Evolutionary conservation across 805 yeast genomes (phyloP), one percentile per base, ranked within the genome.

Genomic region (Yarrowia osloensis): DNA sequence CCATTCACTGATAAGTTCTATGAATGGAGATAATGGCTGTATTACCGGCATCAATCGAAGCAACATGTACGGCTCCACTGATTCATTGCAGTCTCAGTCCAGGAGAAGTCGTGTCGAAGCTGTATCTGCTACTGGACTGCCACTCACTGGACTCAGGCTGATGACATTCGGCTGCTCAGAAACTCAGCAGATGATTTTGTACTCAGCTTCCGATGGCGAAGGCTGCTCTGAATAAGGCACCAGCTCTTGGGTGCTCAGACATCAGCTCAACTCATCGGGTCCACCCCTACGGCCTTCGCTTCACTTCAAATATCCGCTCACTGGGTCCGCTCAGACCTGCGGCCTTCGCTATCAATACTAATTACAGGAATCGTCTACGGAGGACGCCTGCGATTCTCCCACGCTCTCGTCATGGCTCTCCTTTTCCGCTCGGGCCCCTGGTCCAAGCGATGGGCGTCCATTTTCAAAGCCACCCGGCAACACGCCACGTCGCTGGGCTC

Each of bases 321-420:
- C 15, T 13, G n/a, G 49, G 29, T 44, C 49, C 47, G 28, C 24
- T 40, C 46, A 19, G 26, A 40, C 46, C 26, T 39, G 19, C 24
- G 46, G 46, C 26, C 46, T 19, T 40, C 46, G 11, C 26, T 40
- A n/a, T 8, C 46, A 24, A 26, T 22, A 7, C 66, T 61, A 61
- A 61, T 39, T 4, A n/a, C 42, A 70, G 87, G 87, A 21, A 77
- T 83, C 7, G 85, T 85, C 7, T 86, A 86, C 69, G 90, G 90
- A 1, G 87, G 87, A 3, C 81, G 84, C 70, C 76, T 86, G 44
- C 77, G 90, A 61, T 86, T 87, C 72, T 82, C 86, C 59, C 90
- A 86, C 75, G 87, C 89, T 0, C 73, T 86, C 59, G 90, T 86
- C 54, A 86, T 86, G 76, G 83, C 84, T 57, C 74, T 86, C 37